Evolutionary conservation across 2,329 filamentous ascomycete genomes (phyloP).

Genomic region (Curvularia verruculosa): DNA sequence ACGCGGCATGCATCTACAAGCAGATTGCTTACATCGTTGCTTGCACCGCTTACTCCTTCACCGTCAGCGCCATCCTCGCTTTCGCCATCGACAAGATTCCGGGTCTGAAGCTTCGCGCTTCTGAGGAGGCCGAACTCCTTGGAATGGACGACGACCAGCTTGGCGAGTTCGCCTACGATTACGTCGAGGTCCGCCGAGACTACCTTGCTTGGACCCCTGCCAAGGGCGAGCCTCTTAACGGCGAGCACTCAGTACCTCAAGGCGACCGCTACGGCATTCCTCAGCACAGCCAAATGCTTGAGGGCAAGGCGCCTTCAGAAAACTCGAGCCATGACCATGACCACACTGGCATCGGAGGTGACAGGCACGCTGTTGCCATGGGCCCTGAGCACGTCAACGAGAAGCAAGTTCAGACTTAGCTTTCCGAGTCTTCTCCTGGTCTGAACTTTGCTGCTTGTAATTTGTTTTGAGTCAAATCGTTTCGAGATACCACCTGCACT

Average conservation of each 20-base stretch:
- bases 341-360: constrained; percentile 58
- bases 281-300: constrained; percentile 70
- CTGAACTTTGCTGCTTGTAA: constrained; percentile 15
- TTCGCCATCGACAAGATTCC: constrained; percentile 77
- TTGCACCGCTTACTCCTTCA: constrained; percentile 70
- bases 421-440: constrained; percentile 17
- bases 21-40: constrained; percentile 79
- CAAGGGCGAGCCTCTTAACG: constrained; percentile 66
- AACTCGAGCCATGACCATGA: constrained; percentile 53
- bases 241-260: constrained; percentile 68
- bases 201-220: constrained; percentile 87
- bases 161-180: constrained; percentile 89
- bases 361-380: constrained; percentile 59
- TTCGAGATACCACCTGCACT: constrained; percentile 42
- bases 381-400: constrained; percentile 52
- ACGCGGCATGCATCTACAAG: constrained; percentile 77
- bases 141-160: constrained; percentile 92
- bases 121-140: constrained; percentile 80
- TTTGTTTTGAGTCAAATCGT: constrained; percentile 28
- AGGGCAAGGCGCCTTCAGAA: constrained; percentile 60
- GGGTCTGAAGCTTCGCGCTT: constrained; percentile 78
- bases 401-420: constrained; percentile 25
- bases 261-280: constrained; percentile 71
- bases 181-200: constrained; percentile 85
- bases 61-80: constrained; percentile 74